Percentiles rank a stretch among this genome's conserved stretches.
These are phyloP conservation scores for Taiozyma sp. DNA, from an alignment of 1,139 yeast genomes.

Conservation along the genomic window DNA sequence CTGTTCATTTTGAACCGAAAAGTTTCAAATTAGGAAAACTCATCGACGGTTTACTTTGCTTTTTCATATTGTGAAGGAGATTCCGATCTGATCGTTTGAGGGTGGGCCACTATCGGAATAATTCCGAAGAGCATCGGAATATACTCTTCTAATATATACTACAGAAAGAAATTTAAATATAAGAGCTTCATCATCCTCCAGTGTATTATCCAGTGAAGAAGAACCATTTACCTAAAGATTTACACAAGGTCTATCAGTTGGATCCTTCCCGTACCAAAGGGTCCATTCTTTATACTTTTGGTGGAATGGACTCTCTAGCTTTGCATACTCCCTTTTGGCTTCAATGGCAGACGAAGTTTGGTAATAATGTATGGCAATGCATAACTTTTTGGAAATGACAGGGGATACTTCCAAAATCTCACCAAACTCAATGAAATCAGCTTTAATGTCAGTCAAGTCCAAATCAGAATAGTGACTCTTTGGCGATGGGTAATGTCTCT, in stretches of 20 bases:
- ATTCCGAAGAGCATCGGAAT: not conserved
- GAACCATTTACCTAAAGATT: slow-evolving; percentile 11
- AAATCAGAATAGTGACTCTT: slow-evolving; percentile 31
- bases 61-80: too few relatives aligned
- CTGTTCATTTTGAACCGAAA: not conserved
- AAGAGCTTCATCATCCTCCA: too few relatives aligned
- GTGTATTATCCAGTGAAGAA: too few relatives aligned
- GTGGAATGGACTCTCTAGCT: slow-evolving; percentile 31
- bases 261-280: slow-evolving; percentile 65
- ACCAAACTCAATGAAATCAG: slow-evolving; percentile 57
- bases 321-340: slow-evolving; percentile 49
- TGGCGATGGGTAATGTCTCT: slow-evolving; percentile 29
- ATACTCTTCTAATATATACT: not conserved
- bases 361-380: slow-evolving; percentile 58
- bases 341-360: slow-evolving; percentile 60
- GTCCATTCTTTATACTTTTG: slow-evolving; percentile 57
- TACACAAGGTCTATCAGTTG: slow-evolving; percentile 51
- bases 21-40: not conserved
- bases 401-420: slow-evolving; percentile 61
- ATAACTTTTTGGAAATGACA: slow-evolving; percentile 58
- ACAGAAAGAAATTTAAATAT: too few relatives aligned
- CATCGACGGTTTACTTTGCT: not conserved
- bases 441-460: slow-evolving; percentile 35
- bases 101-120: not conserved
- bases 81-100: not conserved